Base-by-base conservation (phyloP, 192 early-diverging fungal species). In the Coemansia interrupta region DNA sequence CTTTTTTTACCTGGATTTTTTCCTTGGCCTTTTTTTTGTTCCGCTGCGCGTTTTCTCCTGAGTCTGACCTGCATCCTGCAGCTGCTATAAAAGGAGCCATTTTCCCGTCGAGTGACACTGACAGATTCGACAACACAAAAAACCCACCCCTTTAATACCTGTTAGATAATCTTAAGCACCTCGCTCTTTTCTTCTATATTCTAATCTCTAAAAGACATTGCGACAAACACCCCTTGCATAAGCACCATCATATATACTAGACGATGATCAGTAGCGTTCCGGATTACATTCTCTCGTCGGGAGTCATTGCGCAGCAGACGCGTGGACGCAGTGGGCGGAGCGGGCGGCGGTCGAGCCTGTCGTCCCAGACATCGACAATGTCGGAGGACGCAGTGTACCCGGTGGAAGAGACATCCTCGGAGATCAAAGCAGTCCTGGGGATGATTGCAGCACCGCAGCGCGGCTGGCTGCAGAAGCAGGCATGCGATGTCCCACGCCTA, bases 361-460 rank as follows among this genome's bases (percentile, higher is more conserved):
- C 56, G 11, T 58, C 56, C 2, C n/a, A 60, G 7, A 22, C 64
- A 9, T 78, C 74, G 9, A 49, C 58, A 5, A 40, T 48, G 14
- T 70, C 62, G 7, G 32, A 10, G 6, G 32, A 36, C 32, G 32
- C 9, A 8, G 32, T 36, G 32, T 36, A 64, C 17, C 0, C 17
- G 3, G 47, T 24, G 2, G 36, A 11, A 8, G 51, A 58, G 26
- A 30, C 64, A 0, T 4, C 53, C 0, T 52, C 69, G 11, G 75
- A 78, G n/a, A 78, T 78, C 59, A 78, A 78, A 23, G 56, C 70
- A 12, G 66, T 78, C 0, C 58, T 78, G 36, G 70, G 75, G 19
- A 66, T 66, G 20, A 55, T 78, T 3, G 54, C 67, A 12, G 55
- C 75, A 2, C 53, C 75, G 11, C 66, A 64, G 58, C 62, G 60